phyloP scores from a whole-genome alignment of 805 yeast genomes.

The Cyberlindnera amylophila region DNA sequence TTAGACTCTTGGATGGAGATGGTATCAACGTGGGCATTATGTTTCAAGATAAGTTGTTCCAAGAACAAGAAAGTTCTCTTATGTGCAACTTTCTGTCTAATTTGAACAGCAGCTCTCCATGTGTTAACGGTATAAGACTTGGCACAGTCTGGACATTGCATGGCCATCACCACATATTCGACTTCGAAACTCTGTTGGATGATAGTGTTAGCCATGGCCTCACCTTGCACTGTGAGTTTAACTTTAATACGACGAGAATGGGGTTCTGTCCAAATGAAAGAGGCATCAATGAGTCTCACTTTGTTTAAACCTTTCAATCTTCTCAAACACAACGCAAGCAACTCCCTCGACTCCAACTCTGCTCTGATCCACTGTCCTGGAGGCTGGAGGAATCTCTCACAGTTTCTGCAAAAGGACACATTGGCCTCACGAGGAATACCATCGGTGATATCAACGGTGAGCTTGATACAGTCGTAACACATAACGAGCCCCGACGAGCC shows the following conservation, averaged over 20 bases:
- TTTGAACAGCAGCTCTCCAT: constrained; percentile 97
- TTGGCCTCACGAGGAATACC: constrained; percentile 94
- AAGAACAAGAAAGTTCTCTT: constrained; percentile 93
- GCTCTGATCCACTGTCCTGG: constrained; percentile 93
- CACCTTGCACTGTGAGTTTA: constrained; percentile 93
- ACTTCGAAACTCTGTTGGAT: constrained; percentile 94
- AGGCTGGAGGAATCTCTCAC: constrained; percentile 94
- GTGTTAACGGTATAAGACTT: constrained; percentile 94
- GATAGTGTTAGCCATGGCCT: constrained; percentile 86
- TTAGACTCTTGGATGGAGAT: constrained; percentile 87
- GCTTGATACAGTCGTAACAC: constrained; percentile 96
- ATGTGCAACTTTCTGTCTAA: constrained; percentile 95
- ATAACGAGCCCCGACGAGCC: constrained; percentile 89
- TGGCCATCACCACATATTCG: constrained; percentile 87
- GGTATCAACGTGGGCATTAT: constrained; percentile 91
- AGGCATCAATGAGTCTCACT: constrained; percentile 87
- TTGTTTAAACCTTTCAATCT: constrained; percentile 83
- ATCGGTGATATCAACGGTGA: constrained; percentile 89
- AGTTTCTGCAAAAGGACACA: constrained; percentile 90
- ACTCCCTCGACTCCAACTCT: constrained; percentile 86
- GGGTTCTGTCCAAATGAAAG: constrained; percentile 98
- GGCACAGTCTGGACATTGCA: constrained; percentile 99
- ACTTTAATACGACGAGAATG: constrained; percentile 93
- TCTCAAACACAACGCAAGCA: constrained; percentile 84
- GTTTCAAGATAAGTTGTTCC: constrained; percentile 91